A percentile compares a stretch with the other conserved stretches of the same genome.
Evolutionary conservation across 768 basidiomycete genomes (phyloP).

Genomic region (Omphalotus guepiniiformis): DNA sequence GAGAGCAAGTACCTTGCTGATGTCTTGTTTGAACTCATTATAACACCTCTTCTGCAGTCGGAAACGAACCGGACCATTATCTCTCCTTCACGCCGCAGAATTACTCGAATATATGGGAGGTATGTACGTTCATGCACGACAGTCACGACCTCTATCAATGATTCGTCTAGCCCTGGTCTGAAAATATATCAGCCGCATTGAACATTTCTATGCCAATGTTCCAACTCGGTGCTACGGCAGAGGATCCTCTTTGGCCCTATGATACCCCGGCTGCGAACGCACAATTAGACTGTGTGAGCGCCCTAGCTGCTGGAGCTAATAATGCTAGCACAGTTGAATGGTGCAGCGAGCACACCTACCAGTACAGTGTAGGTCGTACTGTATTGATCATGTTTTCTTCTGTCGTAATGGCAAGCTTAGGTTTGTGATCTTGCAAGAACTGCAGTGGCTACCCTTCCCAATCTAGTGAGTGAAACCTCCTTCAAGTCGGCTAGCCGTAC

Average conservation of each 20-base stretch:
- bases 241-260: slow-evolving; percentile 51
- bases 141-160: not conserved
- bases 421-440: slow-evolving; percentile 40
- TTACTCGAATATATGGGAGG: slow-evolving; percentile 43
- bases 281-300: slow-evolving; percentile 45
- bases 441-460: slow-evolving; percentile 44
- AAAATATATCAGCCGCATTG: slow-evolving; percentile 41
- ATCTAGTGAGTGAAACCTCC: slow-evolving; percentile 30
- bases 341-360: slow-evolving; percentile 53
- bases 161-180: slow-evolving; percentile 38
- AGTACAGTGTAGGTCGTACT: slow-evolving; percentile 40
- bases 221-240: slow-evolving; percentile 46
- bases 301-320: slow-evolving; percentile 43
- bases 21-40: not conserved
- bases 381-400: not conserved
- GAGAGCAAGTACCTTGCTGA: slow-evolving; percentile 32
- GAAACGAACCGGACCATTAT: slow-evolving; percentile 55
- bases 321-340: slow-evolving; percentile 35
- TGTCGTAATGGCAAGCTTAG: slow-evolving; percentile 13
- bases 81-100: slow-evolving; percentile 36
- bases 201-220: slow-evolving; percentile 35
- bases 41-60: slow-evolving; percentile 29
- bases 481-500: not conserved
- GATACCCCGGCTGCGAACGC: slow-evolving; percentile 37
- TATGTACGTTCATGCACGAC: slow-evolving; percentile 15